A percentile compares a stretch with the other conserved stretches of the same genome.
Evolutionary conservation across 441 rosid species (phyloP).

Genomic region (Isatis lusitanica): DNA sequence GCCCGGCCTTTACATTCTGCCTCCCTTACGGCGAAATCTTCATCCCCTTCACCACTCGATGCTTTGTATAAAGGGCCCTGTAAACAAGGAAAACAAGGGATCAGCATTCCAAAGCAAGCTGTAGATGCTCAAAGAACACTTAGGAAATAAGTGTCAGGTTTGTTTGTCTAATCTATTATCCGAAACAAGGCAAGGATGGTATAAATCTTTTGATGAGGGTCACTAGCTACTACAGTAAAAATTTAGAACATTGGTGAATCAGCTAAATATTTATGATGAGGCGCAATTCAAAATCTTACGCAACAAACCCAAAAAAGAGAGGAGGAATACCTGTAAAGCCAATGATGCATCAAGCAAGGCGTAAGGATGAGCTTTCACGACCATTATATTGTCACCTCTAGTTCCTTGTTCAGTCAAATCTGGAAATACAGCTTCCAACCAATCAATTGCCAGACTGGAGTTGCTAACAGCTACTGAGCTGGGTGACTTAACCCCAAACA

Average conservation of each 20-base stretch:
- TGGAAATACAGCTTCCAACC: slow-evolving; percentile 94
- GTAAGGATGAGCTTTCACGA: slow-evolving; percentile 70
- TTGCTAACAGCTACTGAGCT: slow-evolving; percentile 63
- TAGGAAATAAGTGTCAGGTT: neutral
- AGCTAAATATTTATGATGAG: neutral
- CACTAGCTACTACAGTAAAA: neutral
- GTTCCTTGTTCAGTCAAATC: slow-evolving; percentile 60
- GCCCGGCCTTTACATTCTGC: slow-evolving; percentile 86
- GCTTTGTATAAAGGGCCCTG: slow-evolving; percentile 87
- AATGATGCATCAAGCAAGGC: slow-evolving; percentile 83
- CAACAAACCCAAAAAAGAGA: neutral
- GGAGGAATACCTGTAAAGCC: slow-evolving; percentile 75
- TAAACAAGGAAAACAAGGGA: slow-evolving; percentile 16
- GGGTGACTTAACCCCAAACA: slow-evolving; percentile 66
- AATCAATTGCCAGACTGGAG: slow-evolving; percentile 79
- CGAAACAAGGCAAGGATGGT: neutral
- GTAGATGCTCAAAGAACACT: slow-evolving; percentile 7
- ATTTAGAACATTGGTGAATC: neutral
- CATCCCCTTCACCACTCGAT: slow-evolving; percentile 58
- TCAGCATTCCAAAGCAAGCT: slow-evolving; percentile 15
- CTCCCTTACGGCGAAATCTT: slow-evolving; percentile 49
- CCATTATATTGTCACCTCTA: slow-evolving; percentile 48
- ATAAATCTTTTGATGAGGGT: slow-evolving; percentile 7
- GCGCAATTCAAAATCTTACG: neutral
- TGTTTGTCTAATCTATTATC: slow-evolving; percentile 2